phyloP scores from a whole-genome alignment of 2,329 filamentous ascomycete genomes.

The Chaetothyriales sp. region DNA sequence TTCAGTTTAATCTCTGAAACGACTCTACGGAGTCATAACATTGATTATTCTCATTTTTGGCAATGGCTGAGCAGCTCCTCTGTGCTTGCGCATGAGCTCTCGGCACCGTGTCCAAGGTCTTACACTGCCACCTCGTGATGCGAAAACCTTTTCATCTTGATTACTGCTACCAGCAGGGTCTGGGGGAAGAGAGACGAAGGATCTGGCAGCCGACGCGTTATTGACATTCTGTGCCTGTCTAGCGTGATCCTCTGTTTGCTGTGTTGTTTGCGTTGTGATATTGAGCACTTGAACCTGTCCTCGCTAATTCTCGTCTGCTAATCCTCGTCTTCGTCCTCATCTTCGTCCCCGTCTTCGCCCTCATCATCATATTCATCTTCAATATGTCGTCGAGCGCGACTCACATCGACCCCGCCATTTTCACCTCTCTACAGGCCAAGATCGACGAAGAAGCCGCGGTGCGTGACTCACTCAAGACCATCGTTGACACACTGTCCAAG shows the following conservation, averaged over 20 bases:
- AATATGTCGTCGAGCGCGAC: slow-evolving; percentile 12
- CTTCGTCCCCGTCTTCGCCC: neutral
- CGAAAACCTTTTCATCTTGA: slow-evolving; percentile 51
- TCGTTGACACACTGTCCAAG: slow-evolving; percentile 68
- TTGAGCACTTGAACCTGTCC: neutral
- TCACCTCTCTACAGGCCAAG: slow-evolving; percentile 71
- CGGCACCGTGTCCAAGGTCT: slow-evolving; percentile 59
- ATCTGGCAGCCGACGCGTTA: too few relatives aligned
- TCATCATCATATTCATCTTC: neutral
- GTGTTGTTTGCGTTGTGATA: neutral
- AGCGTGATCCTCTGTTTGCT: neutral
- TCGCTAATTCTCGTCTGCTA: neutral
- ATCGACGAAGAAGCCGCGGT: slow-evolving; percentile 76
- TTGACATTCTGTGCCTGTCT: neutral
- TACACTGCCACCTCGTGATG: slow-evolving; percentile 60
- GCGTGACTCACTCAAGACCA: slow-evolving; percentile 66
- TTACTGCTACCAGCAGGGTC: slow-evolving; percentile 35
- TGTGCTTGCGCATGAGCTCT: slow-evolving; percentile 52
- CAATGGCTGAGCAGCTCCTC: slow-evolving; percentile 37
- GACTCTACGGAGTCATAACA: slow-evolving; percentile 51
- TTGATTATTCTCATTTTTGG: slow-evolving; percentile 77
- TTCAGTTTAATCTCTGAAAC: slow-evolving; percentile 95
- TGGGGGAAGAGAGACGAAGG: slow-evolving; percentile 42
- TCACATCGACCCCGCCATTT: slow-evolving; percentile 68
- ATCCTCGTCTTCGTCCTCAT: neutral